Percentiles rank a stretch among this genome's conserved stretches.
Conservation (phyloP, 2,329 filamentous ascomycete species). For the Erysiphe pulchra region DNA sequence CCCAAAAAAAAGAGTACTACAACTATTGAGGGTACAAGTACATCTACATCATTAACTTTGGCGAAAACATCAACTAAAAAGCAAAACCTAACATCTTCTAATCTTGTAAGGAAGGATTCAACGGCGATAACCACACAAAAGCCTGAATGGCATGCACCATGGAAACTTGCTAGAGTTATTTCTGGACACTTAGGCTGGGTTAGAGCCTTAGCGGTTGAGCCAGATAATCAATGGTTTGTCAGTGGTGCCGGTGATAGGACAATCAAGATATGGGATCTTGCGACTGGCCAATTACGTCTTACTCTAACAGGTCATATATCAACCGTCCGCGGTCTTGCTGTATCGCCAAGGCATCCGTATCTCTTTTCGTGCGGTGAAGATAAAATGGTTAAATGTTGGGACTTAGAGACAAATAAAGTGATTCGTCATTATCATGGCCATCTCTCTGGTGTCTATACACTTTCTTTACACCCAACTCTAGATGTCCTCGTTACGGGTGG, state of each 20-base stretch:
- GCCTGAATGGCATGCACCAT: constrained; percentile 91
- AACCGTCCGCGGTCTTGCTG: constrained; percentile 72
- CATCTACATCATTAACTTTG: constrained; percentile 31
- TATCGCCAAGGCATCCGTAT: constrained; percentile 84
- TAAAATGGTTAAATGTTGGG: constrained; percentile 99
- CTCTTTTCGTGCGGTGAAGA: constrained; percentile 95
- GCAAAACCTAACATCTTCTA: constrained; percentile 23
- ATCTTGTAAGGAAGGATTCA: constrained; percentile 26
- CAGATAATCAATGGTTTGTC: constrained; percentile 92
- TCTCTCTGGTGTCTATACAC: constrained; percentile 79
- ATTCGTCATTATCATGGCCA: constrained; percentile 96
- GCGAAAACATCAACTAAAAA: constrained; percentile 27
- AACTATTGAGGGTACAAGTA: constrained; percentile 12
- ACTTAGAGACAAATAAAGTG: constrained; percentile 97
- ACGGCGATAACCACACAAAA: constrained; percentile 37
- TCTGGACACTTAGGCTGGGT: constrained; percentile 95
- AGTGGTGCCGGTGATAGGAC: constrained; percentile 86
- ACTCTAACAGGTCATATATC: constrained; percentile 89
- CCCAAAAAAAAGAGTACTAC: constrained; percentile 26
- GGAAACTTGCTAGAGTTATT: constrained; percentile 96
- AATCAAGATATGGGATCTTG: constrained; percentile 97
- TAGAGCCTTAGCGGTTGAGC: constrained; percentile 66
- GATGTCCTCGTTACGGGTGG: constrained; percentile 90
- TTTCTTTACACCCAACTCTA: constrained; percentile 78
- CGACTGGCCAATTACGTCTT: constrained; percentile 56